Conservation (phyloP, 108 stramenopile genomes). For the Cyclostephanos tholiformis region DNA sequence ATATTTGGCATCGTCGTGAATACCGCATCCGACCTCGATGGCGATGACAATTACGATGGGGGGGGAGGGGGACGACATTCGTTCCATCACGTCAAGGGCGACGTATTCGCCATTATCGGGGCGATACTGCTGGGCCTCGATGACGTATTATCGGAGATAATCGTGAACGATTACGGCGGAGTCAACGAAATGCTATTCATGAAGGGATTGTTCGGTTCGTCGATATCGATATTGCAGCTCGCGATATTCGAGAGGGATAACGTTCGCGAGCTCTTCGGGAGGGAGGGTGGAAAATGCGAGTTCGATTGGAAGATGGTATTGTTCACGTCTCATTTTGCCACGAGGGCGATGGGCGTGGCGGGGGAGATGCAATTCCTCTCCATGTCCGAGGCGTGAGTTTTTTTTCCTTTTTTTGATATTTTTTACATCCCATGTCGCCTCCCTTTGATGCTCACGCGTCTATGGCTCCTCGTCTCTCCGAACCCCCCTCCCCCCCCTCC, state of each 20-base stretch:
- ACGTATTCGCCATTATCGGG: conserved; percentile 83
- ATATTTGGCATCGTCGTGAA: conserved; percentile 81
- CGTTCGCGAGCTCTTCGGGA: conserved; percentile 35
- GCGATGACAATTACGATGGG: too few relatives aligned
- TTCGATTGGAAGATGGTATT: conserved; percentile 30
- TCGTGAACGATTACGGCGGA: conserved; percentile 52
- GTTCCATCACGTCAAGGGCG: conserved; percentile 77
- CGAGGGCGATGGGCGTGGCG: conserved; percentile 29
- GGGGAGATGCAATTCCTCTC: conserved; percentile 67
- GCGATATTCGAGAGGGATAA: conserved; percentile 67
- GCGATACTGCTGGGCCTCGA: conserved; percentile 87
- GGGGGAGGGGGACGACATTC: conserved; percentile 14
- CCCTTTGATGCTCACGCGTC: background rate
- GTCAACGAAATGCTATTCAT: conserved; percentile 82
- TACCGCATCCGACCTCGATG: conserved; percentile 73
- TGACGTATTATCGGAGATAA: conserved; percentile 83
- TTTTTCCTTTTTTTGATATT: too few relatives aligned
- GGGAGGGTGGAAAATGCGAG: conserved; percentile 20
- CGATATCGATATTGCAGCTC: conserved; percentile 74
- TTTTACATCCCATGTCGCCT: background rate
- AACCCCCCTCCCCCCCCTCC: background rate
- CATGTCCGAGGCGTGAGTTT: conserved; percentile 65
- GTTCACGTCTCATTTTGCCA: conserved; percentile 24
- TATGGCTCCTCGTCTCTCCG: background rate
- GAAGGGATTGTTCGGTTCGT: conserved; percentile 79